Evolutionary conservation across 2,329 filamentous ascomycete species (phyloP), one percentile per base, ranked within the genome.

Genomic region (Talaromyces sp.): DNA sequence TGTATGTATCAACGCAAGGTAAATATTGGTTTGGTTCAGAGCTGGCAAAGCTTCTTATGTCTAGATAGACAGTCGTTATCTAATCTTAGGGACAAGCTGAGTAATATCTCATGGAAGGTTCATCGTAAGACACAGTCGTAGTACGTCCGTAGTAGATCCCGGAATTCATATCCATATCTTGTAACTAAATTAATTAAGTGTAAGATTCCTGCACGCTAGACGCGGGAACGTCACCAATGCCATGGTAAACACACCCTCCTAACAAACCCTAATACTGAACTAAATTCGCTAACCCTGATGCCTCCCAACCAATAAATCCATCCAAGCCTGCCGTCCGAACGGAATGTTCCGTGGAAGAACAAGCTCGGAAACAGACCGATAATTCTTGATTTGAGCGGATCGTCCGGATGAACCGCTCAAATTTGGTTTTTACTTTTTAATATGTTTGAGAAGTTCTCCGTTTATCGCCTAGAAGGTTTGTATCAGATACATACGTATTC

Each of bases 171-270:
- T 48, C n/a, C 11, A 10, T 25, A 25, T 48, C 25, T n/a, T 33
- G 45, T 35, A 48, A 21, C 28, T 48, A 48, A 33, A 33, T 48
- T 21, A 48, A 48, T 48, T 21, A 48, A 48, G 45, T 48, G 45
- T 46, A 46, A 25, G 19, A 25, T 52, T 52, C 21, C 48, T 52
- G 48, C 48, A 52, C 48, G 39, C 25, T 55, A 55, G 39, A 35
- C 25, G 25, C 52, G 52, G 52, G 52, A 54, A 36, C 52, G 25
- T 45, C 39, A 55, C 53, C 53, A 55, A 45, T 41, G 39, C 53
- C 53, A 55, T 55, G 53, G 53, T 55, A 55, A 55, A 39, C 28
- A 19, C n/a, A 22, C 40, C 53, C 39, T 28, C 28, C 45, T 46
- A 35, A 50, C n/a, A 48, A 45, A 56, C n/a, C 40, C 53, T 28